Conservation (phyloP, 2,329 filamentous ascomycete species). For the Diplodia mutila region DNA sequence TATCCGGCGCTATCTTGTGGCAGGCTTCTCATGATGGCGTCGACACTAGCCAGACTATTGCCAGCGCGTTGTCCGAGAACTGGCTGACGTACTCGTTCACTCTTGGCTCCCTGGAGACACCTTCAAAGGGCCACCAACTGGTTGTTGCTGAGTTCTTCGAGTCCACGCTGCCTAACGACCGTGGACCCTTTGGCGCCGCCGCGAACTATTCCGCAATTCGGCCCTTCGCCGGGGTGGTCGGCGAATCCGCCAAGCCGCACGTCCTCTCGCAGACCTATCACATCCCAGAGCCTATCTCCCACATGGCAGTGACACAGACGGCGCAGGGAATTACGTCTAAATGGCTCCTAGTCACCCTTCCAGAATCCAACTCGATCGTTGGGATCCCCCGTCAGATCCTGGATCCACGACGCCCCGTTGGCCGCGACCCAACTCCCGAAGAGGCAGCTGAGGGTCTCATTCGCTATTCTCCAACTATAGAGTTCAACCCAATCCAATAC, state of each 20-base stretch:
- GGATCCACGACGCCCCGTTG: constrained; percentile 84
- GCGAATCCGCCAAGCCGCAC: constrained; percentile 66
- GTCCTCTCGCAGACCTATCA: constrained; percentile 81
- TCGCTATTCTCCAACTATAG: constrained; percentile 74
- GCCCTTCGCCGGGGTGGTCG: constrained; percentile 59
- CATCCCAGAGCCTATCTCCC: constrained; percentile 75
- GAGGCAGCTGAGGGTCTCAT: constrained; percentile 84
- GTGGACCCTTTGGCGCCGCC: constrained; percentile 72
- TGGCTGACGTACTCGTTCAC: constrained; percentile 88
- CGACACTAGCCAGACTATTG: constrained; percentile 72
- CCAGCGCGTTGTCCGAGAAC: constrained; percentile 85
- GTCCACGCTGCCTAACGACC: constrained; percentile 79
- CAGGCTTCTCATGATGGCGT: constrained; percentile 72
- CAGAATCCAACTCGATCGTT: constrained; percentile 72
- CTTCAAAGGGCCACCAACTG: constrained; percentile 81
- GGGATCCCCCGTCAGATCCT: constrained; percentile 78
- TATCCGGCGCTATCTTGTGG: constrained; percentile 80
- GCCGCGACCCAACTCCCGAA: constrained; percentile 75
- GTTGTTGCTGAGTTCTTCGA: constrained; percentile 89
- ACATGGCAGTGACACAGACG: constrained; percentile 84
- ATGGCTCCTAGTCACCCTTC: constrained; percentile 77
- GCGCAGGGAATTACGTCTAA: constrained; percentile 88
- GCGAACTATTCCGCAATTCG: constrained; percentile 78
- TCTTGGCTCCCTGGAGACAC: constrained; percentile 53
- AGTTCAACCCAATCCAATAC: constrained; percentile 80